Evolutionary conservation across 2,329 filamentous ascomycete genomes (phyloP).

Genomic region (Cadophora luteo-olivacea): DNA sequence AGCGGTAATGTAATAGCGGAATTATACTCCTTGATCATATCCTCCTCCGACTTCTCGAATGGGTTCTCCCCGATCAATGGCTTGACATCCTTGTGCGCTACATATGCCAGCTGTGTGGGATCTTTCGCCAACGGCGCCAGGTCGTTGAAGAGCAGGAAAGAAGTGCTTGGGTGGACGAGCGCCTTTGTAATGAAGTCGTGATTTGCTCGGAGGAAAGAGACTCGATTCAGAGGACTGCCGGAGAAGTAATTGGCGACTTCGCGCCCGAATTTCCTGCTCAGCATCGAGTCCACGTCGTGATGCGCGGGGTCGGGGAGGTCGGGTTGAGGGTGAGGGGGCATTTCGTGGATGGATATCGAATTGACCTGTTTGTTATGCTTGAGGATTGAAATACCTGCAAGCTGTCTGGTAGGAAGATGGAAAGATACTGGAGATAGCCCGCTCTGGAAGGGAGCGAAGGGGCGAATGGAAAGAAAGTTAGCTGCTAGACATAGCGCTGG

Average conservation of each 20-base stretch:
- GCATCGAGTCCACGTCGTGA: slow-evolving; percentile 56
- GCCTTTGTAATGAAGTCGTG: slow-evolving; percentile 73
- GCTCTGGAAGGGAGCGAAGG: slow-evolving; percentile 1
- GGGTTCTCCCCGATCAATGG: slow-evolving; percentile 73
- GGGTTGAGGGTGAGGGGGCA: slow-evolving; percentile 41
- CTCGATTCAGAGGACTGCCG: slow-evolving; percentile 77
- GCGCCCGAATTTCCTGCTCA: slow-evolving; percentile 78
- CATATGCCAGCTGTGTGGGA: slow-evolving; percentile 68
- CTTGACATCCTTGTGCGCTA: slow-evolving; percentile 71
- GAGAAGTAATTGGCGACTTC: slow-evolving; percentile 87
- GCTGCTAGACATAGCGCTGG: not conserved
- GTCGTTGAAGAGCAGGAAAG: slow-evolving; percentile 81
- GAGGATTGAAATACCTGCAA: not conserved
- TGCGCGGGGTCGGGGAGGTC: slow-evolving; percentile 44
- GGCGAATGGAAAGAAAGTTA: not conserved
- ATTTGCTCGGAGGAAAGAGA: slow-evolving; percentile 78
- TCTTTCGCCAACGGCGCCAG: slow-evolving; percentile 75
- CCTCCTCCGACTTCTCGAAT: slow-evolving; percentile 74
- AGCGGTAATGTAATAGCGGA: slow-evolving; percentile 71
- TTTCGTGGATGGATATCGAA: slow-evolving; percentile 25
- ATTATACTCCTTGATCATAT: slow-evolving; percentile 76
- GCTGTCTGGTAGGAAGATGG: not conserved
- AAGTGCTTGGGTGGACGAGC: slow-evolving; percentile 67
- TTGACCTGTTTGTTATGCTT: not conserved
- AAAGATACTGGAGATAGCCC: not conserved